phyloP scores from a whole-genome alignment of 768 basidiomycete species.

The Scleroderma bovista region DNA sequence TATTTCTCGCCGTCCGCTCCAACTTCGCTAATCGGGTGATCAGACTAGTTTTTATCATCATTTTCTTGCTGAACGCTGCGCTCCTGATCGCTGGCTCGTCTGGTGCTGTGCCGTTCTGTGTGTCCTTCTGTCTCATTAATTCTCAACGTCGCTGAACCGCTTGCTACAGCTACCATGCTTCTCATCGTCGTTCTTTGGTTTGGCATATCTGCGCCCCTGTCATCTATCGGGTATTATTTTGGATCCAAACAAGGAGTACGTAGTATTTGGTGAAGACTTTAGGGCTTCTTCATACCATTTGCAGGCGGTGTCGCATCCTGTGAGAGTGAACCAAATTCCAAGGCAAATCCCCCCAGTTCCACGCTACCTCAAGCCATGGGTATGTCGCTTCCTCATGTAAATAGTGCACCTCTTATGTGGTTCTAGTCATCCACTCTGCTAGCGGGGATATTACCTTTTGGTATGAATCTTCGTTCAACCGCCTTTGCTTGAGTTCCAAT shows the following conservation, averaged over 20 bases:
- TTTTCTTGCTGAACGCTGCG: slow-evolving; percentile 91
- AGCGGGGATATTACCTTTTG: slow-evolving; percentile 91
- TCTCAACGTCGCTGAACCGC: background rate
- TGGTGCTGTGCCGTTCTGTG: slow-evolving; percentile 93
- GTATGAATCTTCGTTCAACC: slow-evolving; percentile 33
- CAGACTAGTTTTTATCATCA: slow-evolving; percentile 76
- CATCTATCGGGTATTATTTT: slow-evolving; percentile 78
- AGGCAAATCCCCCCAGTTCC: slow-evolving; percentile 91
- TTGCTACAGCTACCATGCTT: slow-evolving; percentile 65
- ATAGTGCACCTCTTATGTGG: slow-evolving; percentile 6
- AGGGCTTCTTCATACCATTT: slow-evolving; percentile 6
- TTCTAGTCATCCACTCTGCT: slow-evolving; percentile 64
- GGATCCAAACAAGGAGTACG: slow-evolving; percentile 84
- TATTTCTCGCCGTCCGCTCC: background rate
- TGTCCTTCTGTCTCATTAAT: slow-evolving; percentile 9
- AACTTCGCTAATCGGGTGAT: slow-evolving; percentile 7
- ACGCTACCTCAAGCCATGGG: slow-evolving; percentile 80
- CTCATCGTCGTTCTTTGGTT: slow-evolving; percentile 87
- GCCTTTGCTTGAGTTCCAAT: slow-evolving; percentile 2
- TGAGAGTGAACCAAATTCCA: slow-evolving; percentile 88
- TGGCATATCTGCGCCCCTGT: slow-evolving; percentile 88
- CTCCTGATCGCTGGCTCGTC: slow-evolving; percentile 81
- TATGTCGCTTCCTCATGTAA: slow-evolving; percentile 28
- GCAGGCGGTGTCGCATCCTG: slow-evolving; percentile 73
- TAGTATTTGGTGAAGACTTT: background rate